These are phyloP conservation scores for Castanea crenata DNA, from an alignment of 306 rosid genomes.

Conservation along the genomic window DNA sequence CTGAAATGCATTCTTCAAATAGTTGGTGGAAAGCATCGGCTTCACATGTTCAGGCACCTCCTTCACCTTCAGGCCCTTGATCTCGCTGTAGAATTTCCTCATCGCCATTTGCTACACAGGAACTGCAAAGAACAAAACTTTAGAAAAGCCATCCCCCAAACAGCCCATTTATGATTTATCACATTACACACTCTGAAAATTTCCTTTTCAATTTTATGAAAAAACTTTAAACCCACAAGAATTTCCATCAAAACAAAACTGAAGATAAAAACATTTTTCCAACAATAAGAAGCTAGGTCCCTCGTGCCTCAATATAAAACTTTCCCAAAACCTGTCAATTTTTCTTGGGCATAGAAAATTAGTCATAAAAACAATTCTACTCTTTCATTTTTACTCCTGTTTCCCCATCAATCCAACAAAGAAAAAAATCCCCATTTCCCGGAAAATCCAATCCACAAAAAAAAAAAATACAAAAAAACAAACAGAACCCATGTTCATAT, in stretches of 20 bases:
- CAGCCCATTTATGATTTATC: background rate
- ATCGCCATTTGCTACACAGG: conserved; percentile 47
- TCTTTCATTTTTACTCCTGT: background rate
- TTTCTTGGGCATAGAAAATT: too few species aligned
- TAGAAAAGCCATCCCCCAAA: background rate
- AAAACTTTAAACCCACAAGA: background rate
- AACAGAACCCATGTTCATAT: background rate
- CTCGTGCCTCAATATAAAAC: background rate
- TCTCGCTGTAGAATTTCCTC: conserved; percentile 65
- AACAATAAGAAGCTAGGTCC: background rate
- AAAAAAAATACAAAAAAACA: background rate
- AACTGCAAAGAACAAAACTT: background rate
- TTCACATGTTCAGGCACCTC: conserved; percentile 62
- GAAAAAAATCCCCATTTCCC: background rate
- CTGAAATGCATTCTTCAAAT: conserved; percentile 42
- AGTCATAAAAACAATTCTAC: background rate
- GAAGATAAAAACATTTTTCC: background rate
- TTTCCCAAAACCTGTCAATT: background rate
- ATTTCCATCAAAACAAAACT: background rate
- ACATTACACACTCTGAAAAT: background rate
- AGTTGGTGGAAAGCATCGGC: conserved; percentile 54
- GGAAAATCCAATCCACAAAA: background rate
- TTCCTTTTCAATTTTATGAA: background rate
- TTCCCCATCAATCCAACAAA: background rate
- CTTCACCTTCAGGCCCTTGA: conserved; percentile 64